These are phyloP conservation scores for Alternaria dauci DNA, from an alignment of 2,329 filamentous ascomycete species.

Conservation along the genomic window DNA sequence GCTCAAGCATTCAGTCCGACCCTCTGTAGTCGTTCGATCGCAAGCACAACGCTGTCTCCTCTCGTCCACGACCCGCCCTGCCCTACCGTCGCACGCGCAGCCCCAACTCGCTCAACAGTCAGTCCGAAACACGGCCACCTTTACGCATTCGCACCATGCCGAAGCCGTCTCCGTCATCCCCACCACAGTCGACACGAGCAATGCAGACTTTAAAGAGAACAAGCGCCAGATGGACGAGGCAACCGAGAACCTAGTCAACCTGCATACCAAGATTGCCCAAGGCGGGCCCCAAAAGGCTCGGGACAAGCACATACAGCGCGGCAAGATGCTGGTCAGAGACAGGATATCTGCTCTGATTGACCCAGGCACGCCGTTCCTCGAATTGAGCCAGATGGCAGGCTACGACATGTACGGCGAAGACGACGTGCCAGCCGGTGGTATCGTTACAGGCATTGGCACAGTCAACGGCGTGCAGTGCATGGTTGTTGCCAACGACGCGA, in stretches of 20 bases:
- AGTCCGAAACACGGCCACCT: slow-evolving; percentile 68
- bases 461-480: slow-evolving; percentile 92
- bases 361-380: slow-evolving; percentile 87
- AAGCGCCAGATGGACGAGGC: slow-evolving; percentile 77
- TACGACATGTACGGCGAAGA: slow-evolving; percentile 86
- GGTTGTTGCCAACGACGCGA: slow-evolving; percentile 95
- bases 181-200: slow-evolving; percentile 77
- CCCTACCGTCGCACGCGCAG: slow-evolving; percentile 27
- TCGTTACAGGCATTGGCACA: slow-evolving; percentile 90
- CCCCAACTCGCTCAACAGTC: slow-evolving; percentile 21
- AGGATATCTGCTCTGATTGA: slow-evolving; percentile 88
- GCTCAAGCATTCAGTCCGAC: slow-evolving; percentile 45
- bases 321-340: slow-evolving; percentile 95
- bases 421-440: slow-evolving; percentile 86
- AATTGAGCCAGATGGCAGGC: slow-evolving; percentile 91
- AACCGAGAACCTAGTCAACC: slow-evolving; percentile 70
- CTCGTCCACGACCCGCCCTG: slow-evolving; percentile 19
- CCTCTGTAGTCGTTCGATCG: slow-evolving; percentile 31
- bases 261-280: slow-evolving; percentile 75
- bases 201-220: slow-evolving; percentile 83
- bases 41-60: slow-evolving; percentile 35
- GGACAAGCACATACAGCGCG: slow-evolving; percentile 84
- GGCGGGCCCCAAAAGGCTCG: slow-evolving; percentile 84
- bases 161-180: slow-evolving; percentile 82
- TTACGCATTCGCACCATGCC: slow-evolving; percentile 82